Base-by-base conservation (phyloP, 441 rosid genomes). In the Euphorbia schlechtendalii region DNA sequence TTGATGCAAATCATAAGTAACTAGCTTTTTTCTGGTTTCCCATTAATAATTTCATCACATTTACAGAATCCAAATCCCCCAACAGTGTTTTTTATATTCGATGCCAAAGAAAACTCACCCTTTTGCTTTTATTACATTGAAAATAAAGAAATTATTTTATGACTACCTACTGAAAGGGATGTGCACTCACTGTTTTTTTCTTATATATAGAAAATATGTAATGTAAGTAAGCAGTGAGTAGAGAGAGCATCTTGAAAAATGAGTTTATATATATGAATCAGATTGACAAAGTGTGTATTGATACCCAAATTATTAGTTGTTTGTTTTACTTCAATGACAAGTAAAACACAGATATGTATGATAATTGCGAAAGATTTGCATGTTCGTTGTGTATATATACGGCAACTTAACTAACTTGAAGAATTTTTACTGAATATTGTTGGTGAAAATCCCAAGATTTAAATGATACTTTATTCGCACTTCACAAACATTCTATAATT, bases 161-260 rank as follows among this genome's bases (percentile, higher is more conserved):
- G n/a, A n/a, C n/a, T n/a, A n/a, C n/a, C n/a, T 17, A 13, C 36
- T 22, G 68, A 73, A 41, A 64, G 70, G 36, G 77, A 69, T 63
- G 56, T 63, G 69, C 79, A 72, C 69, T 55, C 24, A 53, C 48
- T 27, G n/a, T n/a, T n/a, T n/a, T n/a, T n/a, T n/a, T n/a, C n/a
- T n/a, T n/a, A n/a, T n/a, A n/a, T n/a, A n/a, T n/a, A n/a, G n/a
- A n/a, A n/a, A n/a, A n/a, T n/a, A n/a, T n/a, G 3, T 32, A 38
- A 38, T 38, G 0, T 38, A 8, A 3, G 10, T 2, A 1, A 38
- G 41, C 7, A 3, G 12, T 64, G 13, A 53, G 60, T 45, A n/a
- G n/a, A n/a, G n/a, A 48, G 36, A 71, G 78, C 54, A 45, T 30
- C 20, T 27, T 66, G 6, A 11, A 24, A 14, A 17, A 43, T n/a